A percentile compares a stretch with the other conserved stretches of the same genome.
These are phyloP conservation scores for Debaryomyces robertsiae DNA, from an alignment of 1,139 yeast genomes.

Conservation along the genomic window DNA sequence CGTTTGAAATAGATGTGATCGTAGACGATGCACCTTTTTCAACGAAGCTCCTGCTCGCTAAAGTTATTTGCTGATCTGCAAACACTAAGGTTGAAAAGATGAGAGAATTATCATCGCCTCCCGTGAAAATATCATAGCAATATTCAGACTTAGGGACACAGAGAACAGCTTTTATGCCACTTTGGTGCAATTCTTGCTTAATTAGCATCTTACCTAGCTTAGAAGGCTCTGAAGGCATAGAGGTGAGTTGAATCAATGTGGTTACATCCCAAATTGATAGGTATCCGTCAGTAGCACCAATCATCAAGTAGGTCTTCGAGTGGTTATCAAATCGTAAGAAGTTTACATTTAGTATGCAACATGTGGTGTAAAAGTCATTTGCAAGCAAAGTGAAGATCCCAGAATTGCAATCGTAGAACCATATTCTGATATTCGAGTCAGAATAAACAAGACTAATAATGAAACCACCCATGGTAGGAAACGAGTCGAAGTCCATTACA, in stretches of 20 bases:
- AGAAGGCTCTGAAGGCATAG: background rate
- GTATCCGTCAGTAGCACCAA: conserved; percentile 84
- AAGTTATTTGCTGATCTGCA: conserved; percentile 16
- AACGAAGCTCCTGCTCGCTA: conserved; percentile 34
- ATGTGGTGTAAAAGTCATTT: conserved; percentile 61
- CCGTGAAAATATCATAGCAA: conserved; percentile 54
- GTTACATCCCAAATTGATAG: conserved; percentile 61
- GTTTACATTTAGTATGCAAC: conserved; percentile 71
- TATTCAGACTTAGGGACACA: conserved; percentile 15
- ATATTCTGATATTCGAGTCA: conserved; percentile 72
- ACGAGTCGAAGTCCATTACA: conserved; percentile 77
- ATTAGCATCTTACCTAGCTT: conserved; percentile 31
- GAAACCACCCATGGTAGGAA: conserved; percentile 42
- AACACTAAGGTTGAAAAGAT: conserved; percentile 42
- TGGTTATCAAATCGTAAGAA: conserved; percentile 37
- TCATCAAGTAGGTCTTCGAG: conserved; percentile 37
- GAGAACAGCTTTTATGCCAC: conserved; percentile 67
- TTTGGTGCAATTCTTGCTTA: conserved; percentile 71
- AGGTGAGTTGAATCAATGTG: background rate
- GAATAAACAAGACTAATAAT: conserved; percentile 76
- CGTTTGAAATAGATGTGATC: conserved; percentile 61
- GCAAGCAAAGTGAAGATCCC: conserved; percentile 46
- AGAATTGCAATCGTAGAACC: conserved; percentile 48
- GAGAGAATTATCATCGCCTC: conserved; percentile 92
- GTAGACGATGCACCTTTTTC: conserved; percentile 82